A percentile compares a stretch with the other conserved stretches of the same genome.
Conservation (phyloP, 345 rosid genomes). For the Cardamine occulta region DNA sequence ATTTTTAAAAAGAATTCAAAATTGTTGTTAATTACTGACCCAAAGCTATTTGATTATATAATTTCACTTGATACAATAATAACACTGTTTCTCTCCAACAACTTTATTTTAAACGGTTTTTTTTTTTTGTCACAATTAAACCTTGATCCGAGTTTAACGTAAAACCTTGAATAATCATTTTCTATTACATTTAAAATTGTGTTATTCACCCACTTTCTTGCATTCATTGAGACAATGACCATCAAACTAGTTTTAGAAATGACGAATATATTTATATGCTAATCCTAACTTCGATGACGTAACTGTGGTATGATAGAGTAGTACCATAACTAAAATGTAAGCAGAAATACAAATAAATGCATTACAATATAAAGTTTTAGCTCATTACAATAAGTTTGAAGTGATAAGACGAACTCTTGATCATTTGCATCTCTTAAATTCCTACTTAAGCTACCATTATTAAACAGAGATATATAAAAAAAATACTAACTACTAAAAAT, state of each 20-base stretch:
- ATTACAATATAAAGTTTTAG: background rate
- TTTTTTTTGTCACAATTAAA: background rate
- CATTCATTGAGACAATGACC: conserved; percentile 22
- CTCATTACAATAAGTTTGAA: background rate
- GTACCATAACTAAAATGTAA: background rate
- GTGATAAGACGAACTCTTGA: background rate
- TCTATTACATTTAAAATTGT: background rate
- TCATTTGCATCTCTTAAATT: background rate
- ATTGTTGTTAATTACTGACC: too few species aligned
- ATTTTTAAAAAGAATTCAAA: too few species aligned
- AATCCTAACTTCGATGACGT: background rate
- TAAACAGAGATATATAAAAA: background rate
- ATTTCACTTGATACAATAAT: too few species aligned
- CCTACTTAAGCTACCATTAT: background rate
- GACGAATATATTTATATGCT: background rate
- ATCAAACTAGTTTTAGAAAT: background rate
- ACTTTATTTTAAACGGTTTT: background rate
- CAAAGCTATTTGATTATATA: too few species aligned
- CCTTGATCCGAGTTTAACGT: background rate
- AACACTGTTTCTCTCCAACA: too few species aligned
- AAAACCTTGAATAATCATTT: background rate
- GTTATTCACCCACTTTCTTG: background rate
- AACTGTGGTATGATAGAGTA: background rate
- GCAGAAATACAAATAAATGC: background rate
- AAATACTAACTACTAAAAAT: background rate